phyloP scores from a whole-genome alignment of 1,139 yeast species.

The Candida labiduridarum region DNA sequence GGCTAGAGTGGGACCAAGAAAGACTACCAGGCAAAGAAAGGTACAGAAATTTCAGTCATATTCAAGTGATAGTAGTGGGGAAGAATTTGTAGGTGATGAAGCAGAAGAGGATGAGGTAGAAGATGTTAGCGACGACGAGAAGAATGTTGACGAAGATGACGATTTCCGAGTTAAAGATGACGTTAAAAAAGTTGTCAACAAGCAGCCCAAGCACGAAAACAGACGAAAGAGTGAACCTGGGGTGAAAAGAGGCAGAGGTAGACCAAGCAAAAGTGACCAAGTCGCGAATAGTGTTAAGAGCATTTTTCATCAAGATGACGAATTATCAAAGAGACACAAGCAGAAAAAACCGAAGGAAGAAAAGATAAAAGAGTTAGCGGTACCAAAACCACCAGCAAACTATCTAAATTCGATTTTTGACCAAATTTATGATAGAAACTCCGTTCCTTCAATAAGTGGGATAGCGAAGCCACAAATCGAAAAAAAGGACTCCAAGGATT shows the following conservation, averaged over 20 bases:
- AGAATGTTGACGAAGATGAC: slow-evolving; percentile 12
- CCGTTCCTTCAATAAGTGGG: slow-evolving; percentile 36
- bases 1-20: neutral
- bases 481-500: slow-evolving; percentile 14
- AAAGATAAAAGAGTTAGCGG: neutral
- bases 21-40: neutral
- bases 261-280: slow-evolving; percentile 39
- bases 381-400: neutral
- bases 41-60: slow-evolving; percentile 1
- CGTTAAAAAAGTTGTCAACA: slow-evolving; percentile 13
- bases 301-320: slow-evolving; percentile 37
- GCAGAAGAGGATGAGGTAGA: slow-evolving; percentile 23
- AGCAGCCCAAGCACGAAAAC: slow-evolving; percentile 1
- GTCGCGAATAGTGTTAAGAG: slow-evolving; percentile 36
- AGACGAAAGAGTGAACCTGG: neutral
- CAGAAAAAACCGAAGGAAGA: slow-evolving; percentile 2
- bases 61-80: slow-evolving; percentile 7
- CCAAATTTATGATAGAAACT: slow-evolving; percentile 11
- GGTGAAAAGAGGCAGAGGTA: slow-evolving; percentile 24
- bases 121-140: slow-evolving; percentile 25
- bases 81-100: slow-evolving; percentile 8
- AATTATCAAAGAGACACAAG: slow-evolving; percentile 8
- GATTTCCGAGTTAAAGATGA: slow-evolving; percentile 8
- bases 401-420: slow-evolving; percentile 15
- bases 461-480: slow-evolving; percentile 17